Percentiles rank a stretch among this genome's conserved stretches.
Conservation (phyloP, 306 rosid genomes). For the Dicorynia guianensis region DNA sequence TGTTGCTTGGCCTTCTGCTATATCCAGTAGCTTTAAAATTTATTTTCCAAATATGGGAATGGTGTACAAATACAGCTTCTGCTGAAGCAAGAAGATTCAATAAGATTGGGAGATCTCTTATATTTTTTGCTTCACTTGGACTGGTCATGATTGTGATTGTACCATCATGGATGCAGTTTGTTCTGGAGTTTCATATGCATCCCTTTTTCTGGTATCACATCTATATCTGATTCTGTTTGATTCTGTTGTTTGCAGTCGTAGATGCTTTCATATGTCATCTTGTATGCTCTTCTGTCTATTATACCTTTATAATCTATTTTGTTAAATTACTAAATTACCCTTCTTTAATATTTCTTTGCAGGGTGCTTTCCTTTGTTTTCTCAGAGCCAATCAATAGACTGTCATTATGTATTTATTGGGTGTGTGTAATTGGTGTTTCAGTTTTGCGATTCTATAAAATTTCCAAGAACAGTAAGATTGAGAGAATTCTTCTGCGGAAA, state of each 20-base stretch:
- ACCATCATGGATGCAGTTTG: conserved; percentile 90
- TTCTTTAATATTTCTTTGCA: conserved; percentile 53
- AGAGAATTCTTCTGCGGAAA: conserved; percentile 94
- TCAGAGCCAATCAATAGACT: conserved; percentile 84
- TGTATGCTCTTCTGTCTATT: conserved; percentile 27
- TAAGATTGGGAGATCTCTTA: conserved; percentile 66
- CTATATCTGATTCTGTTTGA: conserved; percentile 30
- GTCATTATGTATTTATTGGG: conserved; percentile 82
- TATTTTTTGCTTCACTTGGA: conserved; percentile 70
- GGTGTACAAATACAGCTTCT: conserved; percentile 48
- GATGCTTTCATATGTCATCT: conserved; percentile 32
- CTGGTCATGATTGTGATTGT: conserved; percentile 64
- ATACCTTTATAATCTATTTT: conserved; percentile 29
- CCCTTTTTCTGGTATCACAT: conserved; percentile 74
- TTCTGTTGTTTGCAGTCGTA: conserved; percentile 31
- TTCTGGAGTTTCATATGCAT: conserved; percentile 76
- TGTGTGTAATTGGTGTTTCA: conserved; percentile 66
- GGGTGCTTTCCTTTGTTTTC: conserved; percentile 88
- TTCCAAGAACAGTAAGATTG: conserved; percentile 89
- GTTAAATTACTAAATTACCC: conserved; percentile 25
- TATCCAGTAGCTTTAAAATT: conserved; percentile 72
- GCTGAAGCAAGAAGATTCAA: conserved; percentile 59
- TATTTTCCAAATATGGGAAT: conserved; percentile 65
- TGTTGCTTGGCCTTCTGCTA: conserved; percentile 89
- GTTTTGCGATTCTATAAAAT: conserved; percentile 83